Conservation (phyloP, 2,329 filamentous ascomycete species). For the Aspergillus sp. region DNA sequence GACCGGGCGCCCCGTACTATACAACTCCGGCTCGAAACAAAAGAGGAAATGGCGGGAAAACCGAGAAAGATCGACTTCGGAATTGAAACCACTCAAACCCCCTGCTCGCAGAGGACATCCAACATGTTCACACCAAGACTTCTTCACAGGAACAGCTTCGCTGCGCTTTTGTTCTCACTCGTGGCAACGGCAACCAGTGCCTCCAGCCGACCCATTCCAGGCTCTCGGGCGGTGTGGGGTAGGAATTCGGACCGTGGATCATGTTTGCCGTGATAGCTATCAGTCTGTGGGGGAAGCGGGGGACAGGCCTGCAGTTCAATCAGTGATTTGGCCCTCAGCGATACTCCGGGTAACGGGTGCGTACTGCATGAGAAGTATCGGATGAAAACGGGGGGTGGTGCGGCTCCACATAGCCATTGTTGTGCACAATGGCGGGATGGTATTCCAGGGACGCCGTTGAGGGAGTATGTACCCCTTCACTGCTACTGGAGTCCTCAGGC, state of each 20-base stretch:
- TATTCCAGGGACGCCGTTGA: constrained; percentile 51
- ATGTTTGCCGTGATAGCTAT: constrained; percentile 32
- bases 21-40: constrained; percentile 18
- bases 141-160: constrained; percentile 35
- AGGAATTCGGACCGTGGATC: constrained; percentile 32
- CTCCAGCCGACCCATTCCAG: constrained; percentile 51
- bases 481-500: constrained; percentile 53
- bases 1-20: constrained; percentile 19
- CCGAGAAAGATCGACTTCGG: constrained; percentile 3
- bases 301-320: constrained; percentile 38
- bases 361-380: constrained; percentile 45
- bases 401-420: constrained; percentile 50
- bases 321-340: constrained; percentile 31
- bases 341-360: constrained; percentile 29
- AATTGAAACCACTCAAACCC: background rate
- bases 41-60: constrained; percentile 10
- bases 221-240: constrained; percentile 31
- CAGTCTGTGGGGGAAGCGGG: constrained; percentile 31
- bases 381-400: constrained; percentile 39
- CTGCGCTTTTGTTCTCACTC: constrained; percentile 44
- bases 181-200: constrained; percentile 54
- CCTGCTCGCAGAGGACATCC: background rate
- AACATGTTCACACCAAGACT: background rate
- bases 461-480: constrained; percentile 51
- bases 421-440: constrained; percentile 51